Conservation (phyloP, 176 grass and related monocot species). For the Calamus simplicifolius region DNA sequence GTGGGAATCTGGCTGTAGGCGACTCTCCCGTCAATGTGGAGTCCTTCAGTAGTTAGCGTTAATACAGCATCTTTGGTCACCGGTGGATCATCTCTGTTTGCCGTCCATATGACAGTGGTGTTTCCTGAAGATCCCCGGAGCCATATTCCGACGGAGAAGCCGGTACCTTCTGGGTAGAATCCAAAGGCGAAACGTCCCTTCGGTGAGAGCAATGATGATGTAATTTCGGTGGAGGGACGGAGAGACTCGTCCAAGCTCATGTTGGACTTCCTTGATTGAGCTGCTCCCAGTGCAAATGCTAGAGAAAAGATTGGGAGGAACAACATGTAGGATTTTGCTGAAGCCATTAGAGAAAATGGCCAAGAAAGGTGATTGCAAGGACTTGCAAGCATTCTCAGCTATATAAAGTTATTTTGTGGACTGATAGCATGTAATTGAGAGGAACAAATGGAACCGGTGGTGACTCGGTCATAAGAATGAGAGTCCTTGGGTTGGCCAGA, state of each 20-base stretch:
- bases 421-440: no score
- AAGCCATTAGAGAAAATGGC: no score
- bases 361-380: no score
- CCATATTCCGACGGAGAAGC: slow-evolving; percentile 32
- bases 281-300: no score
- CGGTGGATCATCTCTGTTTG: slow-evolving; percentile 23
- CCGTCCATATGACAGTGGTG: slow-evolving; percentile 20
- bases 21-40: slow-evolving; percentile 10
- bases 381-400: no score
- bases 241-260: background rate
- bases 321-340: no score
- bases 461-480: no score
- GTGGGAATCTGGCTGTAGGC: slow-evolving; percentile 2
- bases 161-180: slow-evolving; percentile 26
- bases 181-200: slow-evolving; percentile 31
- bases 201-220: slow-evolving; percentile 21
- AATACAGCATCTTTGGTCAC: slow-evolving; percentile 14
- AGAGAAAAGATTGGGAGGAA: no score
- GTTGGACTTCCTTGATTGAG: no score
- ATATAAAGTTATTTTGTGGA: no score
- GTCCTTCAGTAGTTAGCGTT: slow-evolving; percentile 14
- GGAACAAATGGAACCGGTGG: no score
- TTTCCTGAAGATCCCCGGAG: slow-evolving; percentile 6
- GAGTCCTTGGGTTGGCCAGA: no score
- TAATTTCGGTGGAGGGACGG: background rate